phyloP scores from a whole-genome alignment of 176 grass and related monocot genomes.

The Carex scoparia region DNA sequence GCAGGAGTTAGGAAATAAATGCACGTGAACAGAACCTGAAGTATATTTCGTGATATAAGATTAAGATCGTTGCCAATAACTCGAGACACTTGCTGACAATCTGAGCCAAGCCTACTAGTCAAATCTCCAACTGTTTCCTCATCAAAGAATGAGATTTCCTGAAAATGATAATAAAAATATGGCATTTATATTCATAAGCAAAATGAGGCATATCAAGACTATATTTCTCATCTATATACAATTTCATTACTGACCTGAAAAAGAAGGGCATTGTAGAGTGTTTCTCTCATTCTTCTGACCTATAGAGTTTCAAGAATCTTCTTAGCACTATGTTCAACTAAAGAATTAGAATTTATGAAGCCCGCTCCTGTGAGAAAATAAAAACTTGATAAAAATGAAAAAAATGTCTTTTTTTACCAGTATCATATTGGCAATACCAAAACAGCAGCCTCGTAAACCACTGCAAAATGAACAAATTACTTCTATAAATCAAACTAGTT shows the following conservation, averaged over 20 bases:
- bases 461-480: conserved; percentile 46
- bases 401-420: conserved; percentile 69
- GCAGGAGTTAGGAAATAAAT: neutral
- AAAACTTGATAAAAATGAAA: conserved; percentile 20
- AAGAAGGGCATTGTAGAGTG: conserved; percentile 84
- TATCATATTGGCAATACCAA: conserved; percentile 96
- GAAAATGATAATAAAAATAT: conserved; percentile 15
- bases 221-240: neutral
- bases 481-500: conserved; percentile 13
- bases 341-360: conserved; percentile 12
- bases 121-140: conserved; percentile 97
- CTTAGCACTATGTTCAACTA: conserved; percentile 19
- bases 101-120: conserved; percentile 96
- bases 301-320: conserved; percentile 34
- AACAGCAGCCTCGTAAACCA: conserved; percentile 91
- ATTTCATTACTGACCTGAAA: conserved; percentile 58
- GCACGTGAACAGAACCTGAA: conserved; percentile 54
- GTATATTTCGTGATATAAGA: conserved; percentile 87
- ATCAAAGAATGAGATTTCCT: conserved; percentile 96
- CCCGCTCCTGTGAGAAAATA: conserved; percentile 12
- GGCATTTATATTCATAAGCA: neutral
- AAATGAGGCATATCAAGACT: neutral
- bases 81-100: conserved; percentile 98
- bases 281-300: conserved; percentile 95
- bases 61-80: conserved; percentile 98